Conservation (phyloP, 2,329 filamentous ascomycete genomes). For the Aschersonia sp. region DNA sequence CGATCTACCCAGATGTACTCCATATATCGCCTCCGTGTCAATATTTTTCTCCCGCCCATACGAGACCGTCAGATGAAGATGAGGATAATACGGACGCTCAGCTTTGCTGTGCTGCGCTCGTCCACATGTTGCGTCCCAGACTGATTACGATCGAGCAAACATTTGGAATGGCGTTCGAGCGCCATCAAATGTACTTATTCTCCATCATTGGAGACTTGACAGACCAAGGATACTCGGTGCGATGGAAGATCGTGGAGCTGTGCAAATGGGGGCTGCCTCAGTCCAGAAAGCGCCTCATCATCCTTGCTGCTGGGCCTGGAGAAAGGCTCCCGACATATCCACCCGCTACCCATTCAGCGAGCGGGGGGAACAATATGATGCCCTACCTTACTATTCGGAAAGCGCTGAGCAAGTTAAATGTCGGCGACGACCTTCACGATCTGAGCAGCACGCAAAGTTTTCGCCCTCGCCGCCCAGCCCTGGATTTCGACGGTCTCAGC, state of each 20-base stretch:
- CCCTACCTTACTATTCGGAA: slow-evolving; percentile 29
- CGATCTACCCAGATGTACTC: slow-evolving; percentile 44
- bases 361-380: slow-evolving; percentile 18
- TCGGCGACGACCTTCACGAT: slow-evolving; percentile 24
- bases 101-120: slow-evolving; percentile 36
- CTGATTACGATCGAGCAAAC: slow-evolving; percentile 71
- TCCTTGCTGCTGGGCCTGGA: slow-evolving; percentile 50
- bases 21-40: slow-evolving; percentile 72
- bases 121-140: slow-evolving; percentile 46
- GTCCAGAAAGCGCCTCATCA: slow-evolving; percentile 33
- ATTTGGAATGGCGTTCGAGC: slow-evolving; percentile 43
- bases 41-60: slow-evolving; percentile 59
- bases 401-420: slow-evolving; percentile 21
- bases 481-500: slow-evolving; percentile 31
- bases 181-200: slow-evolving; percentile 41
- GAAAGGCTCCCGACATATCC: slow-evolving; percentile 56
- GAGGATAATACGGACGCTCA: slow-evolving; percentile 51
- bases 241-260: slow-evolving; percentile 48
- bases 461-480: slow-evolving; percentile 18
- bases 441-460: slow-evolving; percentile 13
- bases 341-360: slow-evolving; percentile 37
- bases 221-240: slow-evolving; percentile 49
- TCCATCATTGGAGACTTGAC: slow-evolving; percentile 50
- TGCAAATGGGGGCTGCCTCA: slow-evolving; percentile 36
- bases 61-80: slow-evolving; percentile 50